Evolutionary conservation across 2,329 filamentous ascomycete genomes (phyloP), one percentile per base, ranked within the genome.

Genomic region (Sarocladium kiliense): DNA sequence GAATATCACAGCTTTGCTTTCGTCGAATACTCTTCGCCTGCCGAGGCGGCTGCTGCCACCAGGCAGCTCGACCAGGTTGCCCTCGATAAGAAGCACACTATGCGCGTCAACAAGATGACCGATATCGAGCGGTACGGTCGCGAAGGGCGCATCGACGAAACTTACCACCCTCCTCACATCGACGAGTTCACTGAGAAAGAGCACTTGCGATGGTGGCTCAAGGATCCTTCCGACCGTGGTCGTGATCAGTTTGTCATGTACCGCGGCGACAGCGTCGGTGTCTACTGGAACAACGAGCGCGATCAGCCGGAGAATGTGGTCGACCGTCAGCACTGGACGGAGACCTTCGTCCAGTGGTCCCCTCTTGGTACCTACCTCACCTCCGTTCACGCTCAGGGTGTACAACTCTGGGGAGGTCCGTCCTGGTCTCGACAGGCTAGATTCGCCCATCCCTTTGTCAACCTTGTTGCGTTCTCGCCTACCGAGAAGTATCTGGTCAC

Each of bases 211-310:
- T 97, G 89, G 71, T 99, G 91, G 86, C 78, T 99, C 65, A 88
- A 87, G 61, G 94, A 99, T 67, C 79, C 87, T 57, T 77, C 78
- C 55, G 84, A 80, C 54, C 91, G 91, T 62, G 91, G 91, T 62
- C 86, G 94, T 59, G 94, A 99, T 70, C 93, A 99, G 77, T 94
- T 97, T 65, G 89, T 89, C 70, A 91, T 97, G 84, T 97, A 89
- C 79, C 87, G 90, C 54, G 89, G 87, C 63, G 94, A 99, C 54
- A 88, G 87, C 59, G 94, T 99, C 36, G 92, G 91, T 57, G 88
- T 99, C 5, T 96, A 89, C 80, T 99, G 93, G 93, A 97, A 97
- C 78, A 96, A 95, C 79, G 94, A 96, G 75, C 93, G 88, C 74
- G 92, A 97, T 58, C 74, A 80, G 21, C 91, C 93, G 3, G 94